Conservation (phyloP, 495 filamentous ascomycete species). For the Penicillium soppii region DNA sequence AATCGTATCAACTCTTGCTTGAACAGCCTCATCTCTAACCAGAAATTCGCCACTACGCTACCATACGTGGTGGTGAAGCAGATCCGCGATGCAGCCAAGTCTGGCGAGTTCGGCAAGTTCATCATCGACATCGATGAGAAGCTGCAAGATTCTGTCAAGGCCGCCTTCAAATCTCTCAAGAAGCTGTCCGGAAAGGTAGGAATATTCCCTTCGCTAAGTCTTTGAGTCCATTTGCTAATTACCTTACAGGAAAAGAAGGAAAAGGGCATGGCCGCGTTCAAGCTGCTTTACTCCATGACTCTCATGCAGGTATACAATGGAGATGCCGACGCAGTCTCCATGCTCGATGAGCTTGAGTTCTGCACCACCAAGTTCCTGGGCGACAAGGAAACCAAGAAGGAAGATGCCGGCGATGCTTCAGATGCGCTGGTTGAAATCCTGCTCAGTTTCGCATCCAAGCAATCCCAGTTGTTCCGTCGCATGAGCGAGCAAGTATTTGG, state of each 20-base stretch:
- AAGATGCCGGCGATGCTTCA: constrained; percentile 60
- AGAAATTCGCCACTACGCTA: constrained; percentile 49
- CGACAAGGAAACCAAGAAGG: constrained; percentile 43
- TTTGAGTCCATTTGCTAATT: constrained; percentile 4
- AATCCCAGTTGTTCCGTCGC: constrained; percentile 78
- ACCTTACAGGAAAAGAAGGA: constrained; percentile 35
- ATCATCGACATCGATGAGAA: constrained; percentile 63
- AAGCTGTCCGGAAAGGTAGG: constrained; percentile 63
- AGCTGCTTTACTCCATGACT: constrained; percentile 79
- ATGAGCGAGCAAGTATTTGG: constrained; percentile 85
- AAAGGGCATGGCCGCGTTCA: constrained; percentile 58
- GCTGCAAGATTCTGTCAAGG: constrained; percentile 56
- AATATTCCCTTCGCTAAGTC: not conserved
- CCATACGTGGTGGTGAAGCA: constrained; percentile 52
- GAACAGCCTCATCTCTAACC: constrained; percentile 65
- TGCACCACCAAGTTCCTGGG: constrained; percentile 65
- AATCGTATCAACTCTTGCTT: constrained; percentile 66
- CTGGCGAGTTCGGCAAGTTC: constrained; percentile 43
- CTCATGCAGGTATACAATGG: constrained; percentile 88
- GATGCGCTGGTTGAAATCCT: constrained; percentile 84
- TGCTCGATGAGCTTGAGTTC: constrained; percentile 70
- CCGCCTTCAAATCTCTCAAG: constrained; percentile 63
- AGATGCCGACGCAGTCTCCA: constrained; percentile 74
- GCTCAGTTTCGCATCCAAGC: constrained; percentile 82
- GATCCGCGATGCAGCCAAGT: constrained; percentile 46